Evolutionary conservation across 768 basidiomycete species (phyloP).

Genomic region (Tephrocybe sp.): DNA sequence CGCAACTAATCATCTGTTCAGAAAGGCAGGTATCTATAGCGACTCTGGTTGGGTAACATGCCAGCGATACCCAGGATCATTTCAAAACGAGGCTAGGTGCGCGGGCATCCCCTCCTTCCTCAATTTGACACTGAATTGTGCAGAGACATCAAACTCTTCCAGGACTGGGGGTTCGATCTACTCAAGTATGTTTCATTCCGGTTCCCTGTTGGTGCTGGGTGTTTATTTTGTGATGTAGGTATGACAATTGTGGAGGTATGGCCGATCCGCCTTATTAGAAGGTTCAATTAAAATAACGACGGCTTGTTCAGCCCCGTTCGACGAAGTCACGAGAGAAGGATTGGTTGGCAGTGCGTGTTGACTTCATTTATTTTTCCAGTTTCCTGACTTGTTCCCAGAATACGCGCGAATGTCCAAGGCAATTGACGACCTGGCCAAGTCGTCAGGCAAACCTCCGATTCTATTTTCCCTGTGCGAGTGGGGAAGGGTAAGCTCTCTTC

Average conservation of each 20-base stretch:
- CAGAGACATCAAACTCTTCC: conserved; percentile 57
- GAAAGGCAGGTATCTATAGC: too few relatives aligned
- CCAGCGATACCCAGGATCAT: conserved; percentile 64
- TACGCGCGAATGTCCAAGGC: conserved; percentile 66
- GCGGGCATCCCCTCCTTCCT: not conserved
- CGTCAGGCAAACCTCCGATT: conserved; percentile 48
- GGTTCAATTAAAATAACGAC: not conserved
- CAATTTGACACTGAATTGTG: conserved; percentile 4
- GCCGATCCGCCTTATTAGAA: not conserved
- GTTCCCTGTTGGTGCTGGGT: too few relatives aligned
- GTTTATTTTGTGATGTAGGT: conserved; percentile 25
- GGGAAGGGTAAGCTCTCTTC: conserved; percentile 49
- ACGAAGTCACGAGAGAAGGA: conserved; percentile 55
- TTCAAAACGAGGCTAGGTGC: conserved; percentile 45
- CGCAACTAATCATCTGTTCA: too few relatives aligned
- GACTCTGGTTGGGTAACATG: conserved; percentile 72
- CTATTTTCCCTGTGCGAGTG: conserved; percentile 67
- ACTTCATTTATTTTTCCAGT: not conserved
- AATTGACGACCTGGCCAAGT: conserved; percentile 46
- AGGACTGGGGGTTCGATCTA: conserved; percentile 69
- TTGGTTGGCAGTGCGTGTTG: conserved; percentile 49
- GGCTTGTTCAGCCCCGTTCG: conserved; percentile 48
- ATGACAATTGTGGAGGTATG: conserved; percentile 57
- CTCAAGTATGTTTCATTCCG: conserved; percentile 47
- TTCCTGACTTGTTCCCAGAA: conserved; percentile 2